Conservation (phyloP, 129 eudicot species). For the Heracleum sosnowskyi region DNA sequence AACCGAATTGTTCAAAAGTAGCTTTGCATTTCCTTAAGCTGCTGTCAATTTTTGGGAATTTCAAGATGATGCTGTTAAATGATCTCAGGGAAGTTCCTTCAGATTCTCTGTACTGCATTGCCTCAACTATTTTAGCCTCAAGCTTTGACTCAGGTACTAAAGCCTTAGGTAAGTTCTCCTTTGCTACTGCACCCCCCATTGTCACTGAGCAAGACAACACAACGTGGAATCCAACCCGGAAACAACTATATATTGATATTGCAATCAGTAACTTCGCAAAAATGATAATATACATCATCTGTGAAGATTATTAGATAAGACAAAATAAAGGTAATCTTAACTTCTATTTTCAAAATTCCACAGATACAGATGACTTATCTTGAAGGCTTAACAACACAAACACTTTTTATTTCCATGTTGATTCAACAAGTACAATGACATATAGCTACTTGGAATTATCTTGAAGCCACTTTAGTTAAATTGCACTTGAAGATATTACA, state of each 20-base stretch:
- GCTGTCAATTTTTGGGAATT: conserved; percentile 79
- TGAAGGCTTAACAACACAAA: not conserved
- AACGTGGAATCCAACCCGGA: conserved; percentile 10
- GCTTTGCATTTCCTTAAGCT: conserved; percentile 75
- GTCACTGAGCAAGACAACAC: conserved; percentile 10
- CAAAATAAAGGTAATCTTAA: not conserved
- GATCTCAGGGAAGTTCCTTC: conserved; percentile 72
- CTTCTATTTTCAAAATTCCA: not conserved
- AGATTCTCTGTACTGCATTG: conserved; percentile 54
- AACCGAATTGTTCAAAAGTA: conserved; percentile 71
- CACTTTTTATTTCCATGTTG: not conserved
- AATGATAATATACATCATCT: not conserved
- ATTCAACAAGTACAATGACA: not conserved
- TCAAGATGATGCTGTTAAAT: conserved; percentile 59
- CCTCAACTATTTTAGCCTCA: conserved; percentile 70
- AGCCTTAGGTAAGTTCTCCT: conserved; percentile 35
- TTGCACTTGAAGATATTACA: not conserved
- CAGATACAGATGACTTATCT: not conserved
- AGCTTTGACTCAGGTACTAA: conserved; percentile 56
- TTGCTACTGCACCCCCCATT: conserved; percentile 57
- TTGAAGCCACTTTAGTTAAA: not conserved
- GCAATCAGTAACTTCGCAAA: not conserved
- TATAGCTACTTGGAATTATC: not conserved
- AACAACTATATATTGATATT: not conserved
- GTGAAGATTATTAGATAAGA: not conserved